These are phyloP conservation scores for Nicotiana attenuata DNA, from an alignment of 257 asterid species.

Conservation along the genomic window DNA sequence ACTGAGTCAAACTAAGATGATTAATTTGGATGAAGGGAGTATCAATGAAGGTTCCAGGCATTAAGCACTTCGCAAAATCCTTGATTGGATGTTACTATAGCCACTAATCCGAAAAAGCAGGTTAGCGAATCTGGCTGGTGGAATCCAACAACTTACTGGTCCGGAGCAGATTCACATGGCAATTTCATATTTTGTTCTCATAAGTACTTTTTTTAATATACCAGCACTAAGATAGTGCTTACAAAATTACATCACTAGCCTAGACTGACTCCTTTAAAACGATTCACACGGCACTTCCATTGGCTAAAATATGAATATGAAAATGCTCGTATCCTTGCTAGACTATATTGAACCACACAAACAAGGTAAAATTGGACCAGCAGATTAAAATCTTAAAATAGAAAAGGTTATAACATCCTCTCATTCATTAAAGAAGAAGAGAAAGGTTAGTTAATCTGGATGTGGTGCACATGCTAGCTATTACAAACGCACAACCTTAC, in stretches of 20 bases:
- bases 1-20: not conserved
- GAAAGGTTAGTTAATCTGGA: not conserved
- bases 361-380: not conserved
- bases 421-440: not conserved
- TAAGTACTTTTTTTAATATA: not conserved
- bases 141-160: not conserved
- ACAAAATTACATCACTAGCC: not conserved
- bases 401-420: not conserved
- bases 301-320: not conserved
- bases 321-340: not conserved
- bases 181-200: not conserved
- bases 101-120: not conserved
- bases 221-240: not conserved
- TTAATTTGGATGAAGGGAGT: not conserved
- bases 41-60: not conserved
- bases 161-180: not conserved
- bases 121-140: not conserved
- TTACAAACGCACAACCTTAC: not conserved
- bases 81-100: not conserved
- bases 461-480: not conserved
- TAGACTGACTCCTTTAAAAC: not conserved
- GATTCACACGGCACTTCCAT: not conserved
- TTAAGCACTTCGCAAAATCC: not conserved
- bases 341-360: not conserved
- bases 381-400: not conserved